Evolutionary conservation across 768 basidiomycete species (phyloP), one percentile per base, ranked within the genome.

Genomic region (Fomitopsis serialis): DNA sequence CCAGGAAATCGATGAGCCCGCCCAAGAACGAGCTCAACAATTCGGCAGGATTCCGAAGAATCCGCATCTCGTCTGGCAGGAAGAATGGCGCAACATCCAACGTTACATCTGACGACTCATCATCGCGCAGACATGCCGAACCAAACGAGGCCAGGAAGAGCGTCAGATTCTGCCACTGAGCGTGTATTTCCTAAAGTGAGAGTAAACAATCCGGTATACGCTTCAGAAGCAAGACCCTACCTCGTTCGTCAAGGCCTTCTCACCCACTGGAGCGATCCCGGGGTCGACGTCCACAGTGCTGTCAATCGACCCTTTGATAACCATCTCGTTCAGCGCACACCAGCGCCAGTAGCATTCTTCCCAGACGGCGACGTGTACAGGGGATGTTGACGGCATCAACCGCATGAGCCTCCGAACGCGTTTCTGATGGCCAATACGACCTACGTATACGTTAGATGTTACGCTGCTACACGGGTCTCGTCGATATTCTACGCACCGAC

Each of bases 121-220:
- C 74, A 15, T 86, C 80, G 37, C 74, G 70, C 19, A 81, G 70
- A 56, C 86, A 86, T 6, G 80, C 72, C 4, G 87, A 86, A 35
- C 84, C 83, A n/a, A 85, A 76, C 0, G 88, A 80, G 3, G 89
- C 82, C 36, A 95, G 72, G 68, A 87, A 90, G 22, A 92, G 70
- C 0, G 88, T 85, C 12, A 92, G 71, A 63, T 94, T 92, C 61
- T 89, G 85, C 92, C 93, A 97, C 59, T 92, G 87, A 35, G 76
- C 79, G 40, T 84, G 79, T 58, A 82, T 77, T 19, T 91, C 89
- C 89, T 92, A 50, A 15, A 29, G 19, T 32, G 36, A 25, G 35
- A 24, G 56, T 54, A 15, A 61, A 40, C 17, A 21, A 45, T 19
- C 29, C 55, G 29, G 29, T 13, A 47, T 51, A 7, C 15, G 24